Evolutionary conservation across 2,329 filamentous ascomycete genomes (phyloP), one percentile per base, ranked within the genome.

Genomic region (Aureobasidium sp.): DNA sequence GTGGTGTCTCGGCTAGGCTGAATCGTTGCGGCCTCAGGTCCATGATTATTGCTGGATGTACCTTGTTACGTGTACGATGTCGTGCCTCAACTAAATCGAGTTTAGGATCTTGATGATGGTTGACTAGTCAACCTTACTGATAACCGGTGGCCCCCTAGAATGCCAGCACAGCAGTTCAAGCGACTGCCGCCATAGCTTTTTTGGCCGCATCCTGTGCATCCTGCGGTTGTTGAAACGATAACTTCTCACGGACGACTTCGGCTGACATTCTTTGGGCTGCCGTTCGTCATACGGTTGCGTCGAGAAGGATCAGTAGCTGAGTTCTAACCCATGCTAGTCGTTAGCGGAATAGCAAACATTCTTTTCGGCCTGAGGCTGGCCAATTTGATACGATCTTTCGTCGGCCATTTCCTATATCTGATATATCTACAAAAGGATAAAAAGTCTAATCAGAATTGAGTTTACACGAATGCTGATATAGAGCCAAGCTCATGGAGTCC

Each of bases 201-300:
- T 30, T 27, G 37, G 50, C 21, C 13, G 37, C 36, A 54, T 54
- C 50, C 50, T 42, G 37, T 16, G 37, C 36, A 54, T 54, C 50
- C 50, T 42, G 37, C 50, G 50, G 37, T 54, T 30, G 27, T 42
- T 54, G 50, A 54, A 42, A 54, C 50, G 37, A 54, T 54, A 32
- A 41, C 27, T 25, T 41, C 29, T 54, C 49, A 42, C 50, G 50
- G 50, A 16, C 27, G 37, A 42, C 21, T 54, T 54, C 37, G 50
- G 50, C 15, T 54, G 37, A 21, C 25, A 37, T 30, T 54, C 16
- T 32, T 54, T 3, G 27, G n/a, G 37, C 37, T 8, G 37, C 37
- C 21, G 34, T 52, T 25, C 34, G 25, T 34, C 49, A 52, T 25
- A 25, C 21, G 34, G 21, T 39, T 52, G 29, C 11, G 9, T 8